Base-by-base conservation (phyloP, 306 rosid genomes). In the Astragalus membranaceus region DNA sequence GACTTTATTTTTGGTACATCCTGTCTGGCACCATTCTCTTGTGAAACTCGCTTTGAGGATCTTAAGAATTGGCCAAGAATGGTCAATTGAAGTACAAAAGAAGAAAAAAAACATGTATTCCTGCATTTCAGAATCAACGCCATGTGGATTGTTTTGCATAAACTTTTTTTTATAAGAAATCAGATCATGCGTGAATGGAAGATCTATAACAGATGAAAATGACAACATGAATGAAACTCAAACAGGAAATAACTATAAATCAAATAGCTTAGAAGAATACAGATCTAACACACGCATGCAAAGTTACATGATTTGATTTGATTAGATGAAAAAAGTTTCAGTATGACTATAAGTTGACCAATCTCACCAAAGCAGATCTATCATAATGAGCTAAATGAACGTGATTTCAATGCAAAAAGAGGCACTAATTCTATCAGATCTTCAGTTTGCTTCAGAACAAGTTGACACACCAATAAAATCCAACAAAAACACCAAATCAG, bases 381-480 rank as follows among this genome's bases (percentile, higher is more conserved):
- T 63, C 70, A 52, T 26, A 33, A 51, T 3, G 75, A 73, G 6
- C 67, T 59, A 71, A 50, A 57, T 55, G 47, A 58, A 30, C 13
- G 13, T 13, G 52, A 75, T 68, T 66, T 46, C 62, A 37, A 66
- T 43, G 5, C n/a, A 7, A 52, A 20, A 60, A 32, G 55, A 55
- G 17, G 51, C 29, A 53, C 20, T 14, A 67, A 78, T 69, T 69
- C 46, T 23, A 65, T 23, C 77, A 86, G 91, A 88, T 78, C 82
- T 74, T 20, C 29, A 49, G 49, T 48, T 29, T 64, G 14, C 69
- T 64, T 47, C 67, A 67, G 57, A 77, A 51, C 75, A 59, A 30
- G 39, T 51, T 49, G 56, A 50, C 65, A 67, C 50, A 50, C 41
- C 57, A 41, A 66, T 63, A 59, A 75, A 67, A 54, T 46, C 41